These are phyloP conservation scores for Triangularia setosa DNA, from an alignment of 2,329 filamentous ascomycete species.

Conservation along the genomic window DNA sequence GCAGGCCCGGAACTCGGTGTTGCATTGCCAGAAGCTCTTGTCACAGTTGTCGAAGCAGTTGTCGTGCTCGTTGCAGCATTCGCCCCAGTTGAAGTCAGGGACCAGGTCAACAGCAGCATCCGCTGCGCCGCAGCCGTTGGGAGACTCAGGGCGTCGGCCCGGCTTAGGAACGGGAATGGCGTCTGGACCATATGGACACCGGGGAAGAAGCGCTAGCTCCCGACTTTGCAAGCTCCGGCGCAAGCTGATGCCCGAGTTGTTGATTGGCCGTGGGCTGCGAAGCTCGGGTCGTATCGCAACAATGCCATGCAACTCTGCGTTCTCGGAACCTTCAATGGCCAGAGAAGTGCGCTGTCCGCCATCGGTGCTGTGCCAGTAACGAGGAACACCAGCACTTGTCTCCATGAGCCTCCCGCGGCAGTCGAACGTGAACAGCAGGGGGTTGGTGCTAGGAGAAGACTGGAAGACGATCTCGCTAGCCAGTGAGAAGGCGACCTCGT, in stretches of 20 bases:
- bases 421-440: slow-evolving; percentile 5
- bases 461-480: not conserved
- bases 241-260: not conserved
- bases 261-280: not conserved
- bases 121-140: slow-evolving; percentile 7
- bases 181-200: not conserved
- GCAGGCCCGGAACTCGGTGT: slow-evolving; percentile 7
- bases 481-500: not conserved
- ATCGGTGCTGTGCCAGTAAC: not conserved
- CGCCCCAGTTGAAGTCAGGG: slow-evolving; percentile 14
- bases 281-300: not conserved
- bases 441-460: not conserved
- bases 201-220: not conserved
- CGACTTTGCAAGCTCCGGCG: not conserved
- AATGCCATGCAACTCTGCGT: not conserved
- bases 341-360: not conserved
- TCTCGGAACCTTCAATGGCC: not conserved
- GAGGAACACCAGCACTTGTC: not conserved
- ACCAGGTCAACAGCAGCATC: slow-evolving; percentile 3
- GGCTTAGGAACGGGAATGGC: not conserved
- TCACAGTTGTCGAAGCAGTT: slow-evolving; percentile 11
- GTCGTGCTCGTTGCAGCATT: slow-evolving; percentile 12
- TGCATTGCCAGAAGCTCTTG: slow-evolving; percentile 9
- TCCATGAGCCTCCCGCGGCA: slow-evolving; percentile 1
- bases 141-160: not conserved